Evolutionary conservation across 305 asterid species (phyloP), one percentile per base, ranked within the genome.

Genomic region (Ajuga reptans): DNA sequence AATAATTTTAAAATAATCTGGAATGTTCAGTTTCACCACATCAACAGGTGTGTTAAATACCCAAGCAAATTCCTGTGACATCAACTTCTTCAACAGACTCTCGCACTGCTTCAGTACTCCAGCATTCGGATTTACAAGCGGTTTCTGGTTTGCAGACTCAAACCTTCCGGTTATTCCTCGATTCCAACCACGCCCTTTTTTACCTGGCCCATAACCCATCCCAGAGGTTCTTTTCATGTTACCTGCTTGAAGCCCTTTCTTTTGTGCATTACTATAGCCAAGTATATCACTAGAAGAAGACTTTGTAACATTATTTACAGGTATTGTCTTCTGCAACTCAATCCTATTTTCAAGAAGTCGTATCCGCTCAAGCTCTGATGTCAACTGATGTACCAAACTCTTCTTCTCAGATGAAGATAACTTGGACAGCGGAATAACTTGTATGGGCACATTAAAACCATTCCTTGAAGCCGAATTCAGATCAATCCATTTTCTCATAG

Each of bases 11-110:
- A 79, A 84, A 73, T 92, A 92, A 80, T 90, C 95, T 0, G 94
- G 94, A 57, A 90, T 77, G 6, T 87, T 87, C 46, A 89, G 78
- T 69, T 77, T 60, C 54, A 88, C 95, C 33, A 67, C 70, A 69
- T 92, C 98, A 69, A 92, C 98, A 50, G 98, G 97, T 3, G 71
- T 57, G 33, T 87, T 87, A 62, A 92, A 90, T 53, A 82, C 87
- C 85, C 84, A 76, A 69, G 82, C 87, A 83, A 36, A 68, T 50
- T 78, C 82, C 67, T 85, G 97, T 0, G 88, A 66, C 90, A 83
- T 83, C 73, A 92, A 78, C 75, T 80, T 92, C 71, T 84, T 90
- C 84, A 92, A 82, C 71, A 92, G 77, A 77, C 76, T 80, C 37
- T 84, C 90, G 53, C 97, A 92, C 75, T 82, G 89, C 79, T 86